phyloP scores from a whole-genome alignment of 2,329 filamentous ascomycete genomes.

The Ophiostoma quercus region DNA sequence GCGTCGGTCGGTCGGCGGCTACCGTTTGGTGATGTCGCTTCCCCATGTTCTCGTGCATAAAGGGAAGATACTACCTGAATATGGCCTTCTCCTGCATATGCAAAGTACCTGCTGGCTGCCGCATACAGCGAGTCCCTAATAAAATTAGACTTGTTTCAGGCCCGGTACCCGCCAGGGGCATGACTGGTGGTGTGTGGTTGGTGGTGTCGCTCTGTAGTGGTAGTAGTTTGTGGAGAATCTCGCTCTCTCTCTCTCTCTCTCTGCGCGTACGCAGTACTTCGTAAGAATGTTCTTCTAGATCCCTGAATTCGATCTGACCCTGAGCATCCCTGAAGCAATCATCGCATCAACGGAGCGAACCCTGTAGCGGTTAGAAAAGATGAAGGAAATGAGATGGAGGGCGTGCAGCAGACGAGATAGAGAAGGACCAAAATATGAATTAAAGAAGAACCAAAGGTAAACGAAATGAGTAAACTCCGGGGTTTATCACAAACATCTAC shows the following conservation, averaged over 20 bases:
- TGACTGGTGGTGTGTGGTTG: slow-evolving; percentile 2
- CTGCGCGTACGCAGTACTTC: background rate
- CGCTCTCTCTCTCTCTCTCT: background rate
- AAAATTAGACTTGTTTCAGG: slow-evolving; percentile 14
- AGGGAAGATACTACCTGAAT: background rate
- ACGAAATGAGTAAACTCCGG: background rate
- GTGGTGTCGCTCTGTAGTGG: background rate
- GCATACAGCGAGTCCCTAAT: slow-evolving; percentile 10
- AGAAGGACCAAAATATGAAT: background rate
- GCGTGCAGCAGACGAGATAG: no score
- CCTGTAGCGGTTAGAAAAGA: background rate
- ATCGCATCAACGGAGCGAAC: background rate
- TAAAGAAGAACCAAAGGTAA: background rate
- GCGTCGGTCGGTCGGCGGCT: background rate
- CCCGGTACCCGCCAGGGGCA: slow-evolving; percentile 9
- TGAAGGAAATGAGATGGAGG: background rate
- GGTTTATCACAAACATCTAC: background rate
- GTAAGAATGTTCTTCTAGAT: background rate
- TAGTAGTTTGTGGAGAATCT: slow-evolving; percentile 7
- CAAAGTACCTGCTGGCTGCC: background rate
- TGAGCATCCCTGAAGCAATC: slow-evolving; percentile 9
- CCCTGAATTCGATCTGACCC: slow-evolving; percentile 1
- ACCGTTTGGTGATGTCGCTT: background rate
- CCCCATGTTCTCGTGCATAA: background rate
- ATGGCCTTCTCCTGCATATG: background rate